Evolutionary conservation across 176 grass and related monocot genomes (phyloP).

Genomic region (Hyparrhenia diplandra): DNA sequence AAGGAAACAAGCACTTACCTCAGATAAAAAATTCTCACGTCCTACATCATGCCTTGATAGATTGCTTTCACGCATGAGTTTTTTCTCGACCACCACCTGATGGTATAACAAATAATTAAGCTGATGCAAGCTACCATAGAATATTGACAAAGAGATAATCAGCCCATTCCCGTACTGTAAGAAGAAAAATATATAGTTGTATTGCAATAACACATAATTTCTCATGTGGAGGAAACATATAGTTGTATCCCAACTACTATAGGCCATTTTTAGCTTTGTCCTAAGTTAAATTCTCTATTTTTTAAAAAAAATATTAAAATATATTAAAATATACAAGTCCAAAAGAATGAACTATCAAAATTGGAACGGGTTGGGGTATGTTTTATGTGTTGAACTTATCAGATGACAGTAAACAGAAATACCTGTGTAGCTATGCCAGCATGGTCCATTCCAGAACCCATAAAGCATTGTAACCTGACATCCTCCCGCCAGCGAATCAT

Average conservation of each 20-base stretch:
- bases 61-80: conserved; percentile 81
- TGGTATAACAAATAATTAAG: not conserved
- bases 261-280: not conserved
- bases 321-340: not conserved
- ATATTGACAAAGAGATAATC: not conserved
- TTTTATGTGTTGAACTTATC: not conserved
- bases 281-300: not conserved
- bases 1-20: conserved; percentile 41
- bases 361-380: not conserved
- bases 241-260: not conserved
- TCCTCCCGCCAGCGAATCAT: conserved; percentile 79
- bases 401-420: not conserved
- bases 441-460: conserved; percentile 93
- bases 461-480: conserved; percentile 81
- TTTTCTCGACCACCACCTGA: conserved; percentile 95
- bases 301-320: not conserved
- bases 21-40: conserved; percentile 58
- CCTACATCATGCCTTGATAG: conserved; percentile 85
- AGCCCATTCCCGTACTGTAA: not conserved
- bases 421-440: conserved; percentile 97
- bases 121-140: not conserved
- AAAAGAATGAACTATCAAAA: not conserved
- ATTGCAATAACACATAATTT: not conserved
- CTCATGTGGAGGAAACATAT: not conserved
- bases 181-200: not conserved